Evolutionary conservation across 768 basidiomycete genomes (phyloP).

Genomic region (Tephrocybe sp.): DNA sequence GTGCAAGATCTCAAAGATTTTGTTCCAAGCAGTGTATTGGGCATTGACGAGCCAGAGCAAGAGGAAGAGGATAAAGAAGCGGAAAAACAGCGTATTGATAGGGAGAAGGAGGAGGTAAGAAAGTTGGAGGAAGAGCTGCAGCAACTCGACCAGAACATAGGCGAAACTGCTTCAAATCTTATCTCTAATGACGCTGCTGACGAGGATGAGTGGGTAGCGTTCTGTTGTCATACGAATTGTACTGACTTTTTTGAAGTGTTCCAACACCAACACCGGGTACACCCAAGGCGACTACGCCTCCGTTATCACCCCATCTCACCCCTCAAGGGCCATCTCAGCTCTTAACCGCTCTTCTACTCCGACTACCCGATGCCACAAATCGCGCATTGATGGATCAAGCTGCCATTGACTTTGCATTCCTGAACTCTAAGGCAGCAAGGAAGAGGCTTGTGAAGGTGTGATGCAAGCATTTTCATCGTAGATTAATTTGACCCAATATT

Average conservation of each 20-base stretch:
- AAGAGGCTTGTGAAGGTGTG: constrained; percentile 84
- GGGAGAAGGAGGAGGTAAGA: constrained; percentile 65
- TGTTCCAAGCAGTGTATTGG: constrained; percentile 84
- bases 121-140: constrained; percentile 79
- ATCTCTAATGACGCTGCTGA: constrained; percentile 24
- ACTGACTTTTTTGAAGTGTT: constrained; percentile 24
- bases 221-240: constrained; percentile 17
- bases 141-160: constrained; percentile 41
- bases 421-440: constrained; percentile 95
- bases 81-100: constrained; percentile 49
- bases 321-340: constrained; percentile 93
- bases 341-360: constrained; percentile 83
- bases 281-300: constrained; percentile 58
- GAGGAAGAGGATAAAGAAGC: constrained; percentile 48
- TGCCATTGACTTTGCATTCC: constrained; percentile 92
- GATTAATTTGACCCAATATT: background rate
- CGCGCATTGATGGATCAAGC: constrained; percentile 87
- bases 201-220: constrained; percentile 39
- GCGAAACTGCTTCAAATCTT: constrained; percentile 9
- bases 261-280: constrained; percentile 69
- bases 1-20: constrained; percentile 88
- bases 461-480: constrained; percentile 2
- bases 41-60: constrained; percentile 53
- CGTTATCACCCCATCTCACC: constrained; percentile 66
- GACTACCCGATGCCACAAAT: constrained; percentile 93